phyloP scores from a whole-genome alignment of 345 rosid species.

The Brassica cretica region DNA sequence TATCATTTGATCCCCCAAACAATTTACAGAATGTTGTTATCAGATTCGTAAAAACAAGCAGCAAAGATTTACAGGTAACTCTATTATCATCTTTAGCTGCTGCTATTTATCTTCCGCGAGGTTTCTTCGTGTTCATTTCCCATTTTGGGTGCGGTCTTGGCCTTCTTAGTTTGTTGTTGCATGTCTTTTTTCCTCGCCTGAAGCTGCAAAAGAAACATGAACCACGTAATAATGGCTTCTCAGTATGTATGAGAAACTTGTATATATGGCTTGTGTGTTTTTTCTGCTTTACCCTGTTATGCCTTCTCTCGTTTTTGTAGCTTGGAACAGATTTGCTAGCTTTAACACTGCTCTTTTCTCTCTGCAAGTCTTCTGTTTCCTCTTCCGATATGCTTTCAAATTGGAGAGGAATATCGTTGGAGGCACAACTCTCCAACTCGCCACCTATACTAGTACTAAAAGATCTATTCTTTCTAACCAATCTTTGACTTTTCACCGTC shows the following conservation, averaged over 20 bases:
- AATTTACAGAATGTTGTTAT: constrained; percentile 22
- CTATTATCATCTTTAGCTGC: neutral
- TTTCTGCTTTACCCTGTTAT: constrained; percentile 44
- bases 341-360: neutral
- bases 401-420: constrained; percentile 68
- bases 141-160: constrained; percentile 37
- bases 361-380: neutral
- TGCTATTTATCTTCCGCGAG: constrained; percentile 4
- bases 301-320: neutral
- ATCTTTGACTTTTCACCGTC: constrained; percentile 25
- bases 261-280: neutral
- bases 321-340: neutral
- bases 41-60: neutral
- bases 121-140: constrained; percentile 37
- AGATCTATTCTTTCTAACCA: constrained; percentile 33
- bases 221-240: neutral
- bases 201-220: constrained; percentile 12
- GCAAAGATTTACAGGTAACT: neutral
- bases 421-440: constrained; percentile 85
- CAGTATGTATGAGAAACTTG: neutral
- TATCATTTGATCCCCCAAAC: constrained; percentile 7
- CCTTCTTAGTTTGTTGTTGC: constrained; percentile 39
- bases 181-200: constrained; percentile 48
- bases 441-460: constrained; percentile 49
- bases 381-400: constrained; percentile 33